Base-by-base conservation (phyloP, 169 alveolate genomes). In the Plasmodium coatneyi region DNA sequence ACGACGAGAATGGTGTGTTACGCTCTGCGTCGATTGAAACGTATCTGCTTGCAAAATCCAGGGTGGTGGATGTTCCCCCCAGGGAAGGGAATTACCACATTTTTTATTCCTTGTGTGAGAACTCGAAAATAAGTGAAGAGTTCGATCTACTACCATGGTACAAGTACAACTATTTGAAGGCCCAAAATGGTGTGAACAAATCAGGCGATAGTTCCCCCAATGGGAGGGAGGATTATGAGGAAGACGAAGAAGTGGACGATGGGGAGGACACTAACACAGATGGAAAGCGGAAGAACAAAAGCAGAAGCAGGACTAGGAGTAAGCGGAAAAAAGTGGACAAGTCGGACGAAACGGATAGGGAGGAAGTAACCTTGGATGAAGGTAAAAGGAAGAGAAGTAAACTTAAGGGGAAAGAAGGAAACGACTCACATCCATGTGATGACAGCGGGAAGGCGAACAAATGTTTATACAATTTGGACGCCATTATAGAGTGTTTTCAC, bases 51-150 rank as follows among this genome's bases (percentile, higher is more conserved):
- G 99, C 99, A 92, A 98, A 98, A 78, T 97, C 99, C 36, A 96
- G 99, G 60, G 99, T 99, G 12, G 98, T 94, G 43, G 92, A 95
- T 95, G 96, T 95, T 71, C 95, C 98, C 72, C 95, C 94, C 25
- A 98, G 98, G 22, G 99, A 99, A 96, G 95, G 99, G 81, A 99
- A 98, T 96, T 99, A 98, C 94, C 99, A 99, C 92, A 97, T 99
- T 78, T 99, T 99, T 97, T 99, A 98, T 95, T 98, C 87, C 96
- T 97, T 82, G 86, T 97, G 95, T 92, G 92, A 90, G 92, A 96
- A 86, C 56, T 87, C 39, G 41, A 80, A 22, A 84, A 60, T 83
- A 71, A 22, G 72, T 19, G 46, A 22, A 2, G 92, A 91, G 36
- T 91, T 91, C 12, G 70, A 80, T 71, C 43, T 91, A 19, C 36